These are phyloP conservation scores for Erodium trifolium DNA, from an alignment of 441 rosid genomes.

Conservation along the genomic window DNA sequence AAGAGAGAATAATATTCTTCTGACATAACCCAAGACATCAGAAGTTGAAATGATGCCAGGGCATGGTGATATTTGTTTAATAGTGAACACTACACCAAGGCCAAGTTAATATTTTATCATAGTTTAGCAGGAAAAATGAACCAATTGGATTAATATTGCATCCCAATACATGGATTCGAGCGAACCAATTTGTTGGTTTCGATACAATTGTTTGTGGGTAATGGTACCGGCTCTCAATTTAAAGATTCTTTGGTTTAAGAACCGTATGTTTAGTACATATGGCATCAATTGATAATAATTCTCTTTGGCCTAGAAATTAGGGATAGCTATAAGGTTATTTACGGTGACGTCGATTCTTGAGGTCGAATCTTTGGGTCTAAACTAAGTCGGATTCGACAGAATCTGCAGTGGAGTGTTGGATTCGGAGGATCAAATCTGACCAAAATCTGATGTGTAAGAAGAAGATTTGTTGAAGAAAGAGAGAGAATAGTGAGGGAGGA, in stretches of 20 bases:
- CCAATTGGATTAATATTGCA: neutral
- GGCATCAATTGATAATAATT: neutral
- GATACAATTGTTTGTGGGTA: neutral
- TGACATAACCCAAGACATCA: too few relatives aligned
- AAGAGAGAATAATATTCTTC: too few relatives aligned
- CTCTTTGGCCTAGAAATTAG: neutral
- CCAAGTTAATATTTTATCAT: neutral
- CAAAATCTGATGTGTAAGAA: too few relatives aligned
- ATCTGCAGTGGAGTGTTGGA: too few relatives aligned
- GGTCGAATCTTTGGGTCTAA: too few relatives aligned
- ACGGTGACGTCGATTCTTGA: too few relatives aligned
- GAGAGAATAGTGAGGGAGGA: too few relatives aligned
- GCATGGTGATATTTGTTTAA: neutral
- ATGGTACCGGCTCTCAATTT: neutral
- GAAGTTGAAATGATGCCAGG: too few relatives aligned
- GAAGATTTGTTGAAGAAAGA: too few relatives aligned
- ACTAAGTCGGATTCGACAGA: too few relatives aligned
- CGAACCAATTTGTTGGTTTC: neutral
- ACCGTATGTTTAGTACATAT: neutral
- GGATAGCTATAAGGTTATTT: too few relatives aligned
- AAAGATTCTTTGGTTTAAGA: neutral
- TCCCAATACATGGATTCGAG: neutral
- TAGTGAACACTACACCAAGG: neutral
- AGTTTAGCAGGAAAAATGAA: neutral
- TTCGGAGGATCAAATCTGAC: too few relatives aligned